phyloP scores from a whole-genome alignment of 2,329 filamentous ascomycete species.

The Fusarium solani-melongenae region DNA sequence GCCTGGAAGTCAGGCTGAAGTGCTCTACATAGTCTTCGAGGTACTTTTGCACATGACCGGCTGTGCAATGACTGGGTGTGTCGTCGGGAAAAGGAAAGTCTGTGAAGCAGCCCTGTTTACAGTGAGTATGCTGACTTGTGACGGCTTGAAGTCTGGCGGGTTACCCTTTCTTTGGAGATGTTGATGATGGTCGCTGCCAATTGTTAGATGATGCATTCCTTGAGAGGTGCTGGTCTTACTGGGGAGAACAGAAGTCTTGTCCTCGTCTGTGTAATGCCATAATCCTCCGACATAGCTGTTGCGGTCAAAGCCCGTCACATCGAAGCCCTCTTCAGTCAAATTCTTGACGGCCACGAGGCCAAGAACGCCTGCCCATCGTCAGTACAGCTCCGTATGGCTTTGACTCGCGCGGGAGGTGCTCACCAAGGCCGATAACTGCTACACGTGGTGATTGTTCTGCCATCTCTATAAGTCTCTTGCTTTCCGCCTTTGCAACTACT shows the following conservation, averaged over 20 bases:
- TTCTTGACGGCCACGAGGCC: slow-evolving; percentile 55
- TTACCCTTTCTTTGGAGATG: slow-evolving; percentile 47
- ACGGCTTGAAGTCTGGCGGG: too few species aligned
- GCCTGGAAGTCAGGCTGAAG: slow-evolving; percentile 42
- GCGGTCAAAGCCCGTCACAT: slow-evolving; percentile 56
- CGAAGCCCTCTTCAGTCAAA: slow-evolving; percentile 55
- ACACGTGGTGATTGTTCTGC: slow-evolving; percentile 28
- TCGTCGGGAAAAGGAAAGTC: slow-evolving; percentile 49
- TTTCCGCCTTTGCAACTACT: background rate
- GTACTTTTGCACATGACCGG: slow-evolving; percentile 45
- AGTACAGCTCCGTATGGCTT: background rate
- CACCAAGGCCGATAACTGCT: slow-evolving; percentile 47
- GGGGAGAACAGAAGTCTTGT: slow-evolving; percentile 52
- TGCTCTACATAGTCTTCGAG: slow-evolving; percentile 48
- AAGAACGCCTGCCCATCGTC: slow-evolving; percentile 42
- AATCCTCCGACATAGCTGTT: slow-evolving; percentile 54
- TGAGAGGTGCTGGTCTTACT: slow-evolving; percentile 32
- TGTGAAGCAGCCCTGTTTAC: slow-evolving; percentile 47
- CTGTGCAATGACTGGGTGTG: slow-evolving; percentile 37
- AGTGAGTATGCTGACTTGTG: background rate
- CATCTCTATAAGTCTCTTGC: slow-evolving; percentile 1
- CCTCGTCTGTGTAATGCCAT: slow-evolving; percentile 55
- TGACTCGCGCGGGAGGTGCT: background rate
- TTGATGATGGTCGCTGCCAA: slow-evolving; percentile 44
- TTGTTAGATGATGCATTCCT: background rate